phyloP scores from a whole-genome alignment of 345 rosid species.

The Reutealis trisperma region DNA sequence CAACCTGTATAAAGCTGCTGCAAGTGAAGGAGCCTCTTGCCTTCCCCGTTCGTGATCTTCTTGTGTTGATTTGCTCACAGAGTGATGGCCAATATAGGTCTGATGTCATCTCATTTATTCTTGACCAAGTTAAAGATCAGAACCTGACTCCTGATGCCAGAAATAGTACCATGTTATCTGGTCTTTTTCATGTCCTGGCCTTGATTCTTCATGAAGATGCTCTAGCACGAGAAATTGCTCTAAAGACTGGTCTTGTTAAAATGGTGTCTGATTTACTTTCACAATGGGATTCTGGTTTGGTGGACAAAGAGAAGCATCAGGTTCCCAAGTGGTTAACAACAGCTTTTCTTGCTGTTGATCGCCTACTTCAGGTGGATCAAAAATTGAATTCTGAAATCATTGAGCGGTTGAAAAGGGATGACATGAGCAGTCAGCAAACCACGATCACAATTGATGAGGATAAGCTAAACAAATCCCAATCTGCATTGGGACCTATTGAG shows the following conservation, averaged over 20 bases:
- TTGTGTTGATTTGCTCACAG: constrained; percentile 79
- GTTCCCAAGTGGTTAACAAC: constrained; percentile 95
- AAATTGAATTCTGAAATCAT: constrained; percentile 73
- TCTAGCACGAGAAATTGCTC: constrained; percentile 80
- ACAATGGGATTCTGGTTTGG: constrained; percentile 66
- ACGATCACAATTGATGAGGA: constrained; percentile 65
- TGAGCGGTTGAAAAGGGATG: constrained; percentile 65
- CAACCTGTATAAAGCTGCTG: constrained; percentile 82
- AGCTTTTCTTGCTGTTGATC: constrained; percentile 91
- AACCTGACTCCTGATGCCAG: constrained; percentile 53
- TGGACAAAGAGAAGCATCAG: constrained; percentile 45
- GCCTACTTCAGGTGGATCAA: constrained; percentile 79
- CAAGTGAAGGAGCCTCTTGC: constrained; percentile 89
- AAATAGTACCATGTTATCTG: constrained; percentile 54
- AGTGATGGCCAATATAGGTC: constrained; percentile 86
- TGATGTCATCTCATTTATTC: constrained; percentile 69
- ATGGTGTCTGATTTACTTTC: constrained; percentile 69
- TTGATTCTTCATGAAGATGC: constrained; percentile 86
- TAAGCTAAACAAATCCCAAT: constrained; percentile 61
- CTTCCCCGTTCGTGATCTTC: constrained; percentile 87
- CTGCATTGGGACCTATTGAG: constrained; percentile 52
- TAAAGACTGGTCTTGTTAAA: constrained; percentile 71
- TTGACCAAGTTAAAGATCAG: constrained; percentile 63
- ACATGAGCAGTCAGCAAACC: constrained; percentile 41
- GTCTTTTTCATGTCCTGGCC: constrained; percentile 88